Evolutionary conservation across 148 eudicot species (phyloP).

Genomic region (Diospyros lotus): DNA sequence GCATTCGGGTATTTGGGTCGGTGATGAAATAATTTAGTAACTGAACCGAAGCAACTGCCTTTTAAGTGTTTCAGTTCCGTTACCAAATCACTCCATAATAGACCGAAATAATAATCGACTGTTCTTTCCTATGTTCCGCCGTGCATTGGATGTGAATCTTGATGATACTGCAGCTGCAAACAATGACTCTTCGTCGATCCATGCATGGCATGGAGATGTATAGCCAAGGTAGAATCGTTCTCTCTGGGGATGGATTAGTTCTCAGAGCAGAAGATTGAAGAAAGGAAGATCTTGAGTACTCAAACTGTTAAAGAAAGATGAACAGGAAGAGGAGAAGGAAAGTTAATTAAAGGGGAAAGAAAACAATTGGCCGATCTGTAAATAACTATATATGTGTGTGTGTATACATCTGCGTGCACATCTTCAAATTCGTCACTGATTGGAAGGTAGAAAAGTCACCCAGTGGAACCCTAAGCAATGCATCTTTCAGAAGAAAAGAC

Average conservation of each 20-base stretch:
- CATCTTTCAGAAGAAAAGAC: background rate
- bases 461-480: conserved; percentile 9
- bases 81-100: too few species aligned
- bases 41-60: too few species aligned
- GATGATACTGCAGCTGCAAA: conserved; percentile 17
- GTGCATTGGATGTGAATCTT: conserved; percentile 14
- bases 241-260: background rate
- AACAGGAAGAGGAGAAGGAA: background rate
- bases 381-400: background rate
- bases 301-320: background rate
- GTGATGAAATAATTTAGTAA: too few species aligned
- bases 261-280: background rate
- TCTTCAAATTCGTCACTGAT: conserved; percentile 5
- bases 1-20: too few species aligned
- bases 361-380: background rate
- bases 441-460: background rate
- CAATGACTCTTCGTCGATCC: conserved; percentile 3
- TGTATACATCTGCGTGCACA: background rate
- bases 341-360: background rate
- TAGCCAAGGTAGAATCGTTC: background rate
- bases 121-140: background rate
- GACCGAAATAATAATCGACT: too few species aligned
- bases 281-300: background rate
- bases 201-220: background rate
- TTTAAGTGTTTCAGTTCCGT: too few species aligned